Conservation (phyloP, 2,329 filamentous ascomycete genomes). For the Arthrobotrys megalospora region DNA sequence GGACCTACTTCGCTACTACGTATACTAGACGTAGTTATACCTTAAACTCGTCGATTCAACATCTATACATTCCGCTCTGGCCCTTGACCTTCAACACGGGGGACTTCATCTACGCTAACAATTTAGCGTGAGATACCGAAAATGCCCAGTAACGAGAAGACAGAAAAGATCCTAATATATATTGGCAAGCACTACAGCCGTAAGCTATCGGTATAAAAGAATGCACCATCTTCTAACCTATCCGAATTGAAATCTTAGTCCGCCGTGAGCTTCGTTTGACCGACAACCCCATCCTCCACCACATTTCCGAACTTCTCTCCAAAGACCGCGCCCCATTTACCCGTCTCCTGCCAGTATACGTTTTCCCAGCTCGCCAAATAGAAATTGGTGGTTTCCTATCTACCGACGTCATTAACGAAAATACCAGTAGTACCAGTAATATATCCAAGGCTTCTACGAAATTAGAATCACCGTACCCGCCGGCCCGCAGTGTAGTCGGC, state of each 20-base stretch:
- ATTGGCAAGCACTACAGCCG: too few relatives aligned
- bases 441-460: slow-evolving; percentile 1
- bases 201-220: too few relatives aligned
- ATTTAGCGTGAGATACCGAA: not conserved
- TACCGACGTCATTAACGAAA: slow-evolving; percentile 60
- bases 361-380: slow-evolving; percentile 79
- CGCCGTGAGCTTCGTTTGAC: slow-evolving; percentile 80
- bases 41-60: slow-evolving; percentile 25
- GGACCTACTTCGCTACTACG: too few relatives aligned
- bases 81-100: slow-evolving; percentile 26
- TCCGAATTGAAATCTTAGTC: slow-evolving; percentile 66
- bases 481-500: slow-evolving; percentile 77
- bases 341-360: slow-evolving; percentile 79
- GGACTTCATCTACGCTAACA: not conserved
- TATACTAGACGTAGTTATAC: not conserved
- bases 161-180: slow-evolving; percentile 37
- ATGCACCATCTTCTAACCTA: not conserved
- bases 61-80: slow-evolving; percentile 10
- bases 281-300: slow-evolving; percentile 81
- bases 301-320: slow-evolving; percentile 61
- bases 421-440: not conserved
- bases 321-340: slow-evolving; percentile 67
- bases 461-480: slow-evolving; percentile 76
- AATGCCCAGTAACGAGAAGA: slow-evolving; percentile 28
- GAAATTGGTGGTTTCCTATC: slow-evolving; percentile 82